These are phyloP conservation scores for Penicillium goetzii DNA, from an alignment of 495 filamentous ascomycete genomes.

Conservation along the genomic window DNA sequence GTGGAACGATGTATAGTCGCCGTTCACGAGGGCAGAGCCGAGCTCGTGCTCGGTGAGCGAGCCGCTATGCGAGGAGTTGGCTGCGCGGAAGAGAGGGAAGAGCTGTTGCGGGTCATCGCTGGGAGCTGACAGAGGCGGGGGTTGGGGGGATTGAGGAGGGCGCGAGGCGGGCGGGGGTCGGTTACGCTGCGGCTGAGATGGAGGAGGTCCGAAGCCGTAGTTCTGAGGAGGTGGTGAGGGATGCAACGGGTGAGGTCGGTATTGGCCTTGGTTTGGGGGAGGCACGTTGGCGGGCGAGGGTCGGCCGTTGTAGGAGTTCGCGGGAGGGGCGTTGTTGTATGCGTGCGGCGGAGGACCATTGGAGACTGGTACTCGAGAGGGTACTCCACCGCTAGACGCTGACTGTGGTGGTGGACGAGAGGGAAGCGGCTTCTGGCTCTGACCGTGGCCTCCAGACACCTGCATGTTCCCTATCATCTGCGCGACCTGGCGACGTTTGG, in stretches of 20 bases:
- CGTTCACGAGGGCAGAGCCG: conserved; percentile 90
- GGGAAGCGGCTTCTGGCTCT: conserved; percentile 32
- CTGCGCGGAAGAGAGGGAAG: conserved; percentile 85
- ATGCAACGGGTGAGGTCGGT: conserved; percentile 49
- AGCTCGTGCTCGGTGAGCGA: conserved; percentile 87
- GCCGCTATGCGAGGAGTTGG: conserved; percentile 82
- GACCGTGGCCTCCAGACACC: conserved; percentile 23
- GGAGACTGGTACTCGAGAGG: conserved; percentile 38
- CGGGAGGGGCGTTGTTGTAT: conserved; percentile 25
- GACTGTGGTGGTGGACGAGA: conserved; percentile 35
- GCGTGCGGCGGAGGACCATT: conserved; percentile 35
- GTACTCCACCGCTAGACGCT: conserved; percentile 31
- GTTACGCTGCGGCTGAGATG: conserved; percentile 48
- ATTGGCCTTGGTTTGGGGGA: conserved; percentile 32
- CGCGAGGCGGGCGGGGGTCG: conserved; percentile 64
- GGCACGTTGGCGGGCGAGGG: conserved; percentile 29
- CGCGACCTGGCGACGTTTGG: conserved; percentile 46
- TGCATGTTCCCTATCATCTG: conserved; percentile 56
- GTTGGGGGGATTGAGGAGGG: conserved; percentile 57
- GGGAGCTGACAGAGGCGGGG: conserved; percentile 65
- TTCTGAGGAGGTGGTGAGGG: conserved; percentile 61
- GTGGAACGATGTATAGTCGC: conserved; percentile 93
- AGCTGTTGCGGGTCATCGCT: conserved; percentile 62
- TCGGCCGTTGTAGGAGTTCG: conserved; percentile 35
- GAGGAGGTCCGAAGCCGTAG: conserved; percentile 63